Evolutionary conservation across 768 basidiomycete genomes (phyloP).

Genomic region (Trametes villosa): DNA sequence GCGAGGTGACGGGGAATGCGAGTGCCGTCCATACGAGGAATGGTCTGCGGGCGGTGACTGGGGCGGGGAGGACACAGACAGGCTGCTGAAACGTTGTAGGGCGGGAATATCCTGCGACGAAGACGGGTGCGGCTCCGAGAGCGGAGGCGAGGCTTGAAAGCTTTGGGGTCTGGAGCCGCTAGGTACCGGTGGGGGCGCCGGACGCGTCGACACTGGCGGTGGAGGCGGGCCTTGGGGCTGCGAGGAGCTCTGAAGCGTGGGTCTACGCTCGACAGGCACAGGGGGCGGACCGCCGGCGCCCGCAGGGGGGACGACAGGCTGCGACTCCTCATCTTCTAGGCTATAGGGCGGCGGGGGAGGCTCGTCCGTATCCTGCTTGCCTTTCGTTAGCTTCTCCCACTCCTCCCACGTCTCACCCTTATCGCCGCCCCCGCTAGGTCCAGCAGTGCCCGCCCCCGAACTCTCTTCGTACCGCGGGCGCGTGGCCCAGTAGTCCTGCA

Average conservation of each 20-base stretch:
- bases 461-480: slow-evolving; percentile 57
- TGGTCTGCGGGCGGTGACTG: slow-evolving; percentile 27
- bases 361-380: slow-evolving; percentile 50
- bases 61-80: slow-evolving; percentile 40
- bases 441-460: slow-evolving; percentile 9
- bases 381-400: slow-evolving; percentile 44
- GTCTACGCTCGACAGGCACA: slow-evolving; percentile 12
- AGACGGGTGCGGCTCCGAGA: slow-evolving; percentile 14
- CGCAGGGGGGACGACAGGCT: background rate
- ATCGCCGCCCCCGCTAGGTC: background rate
- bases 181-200: slow-evolving; percentile 16
- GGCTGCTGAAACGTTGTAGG: slow-evolving; percentile 42
- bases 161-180: slow-evolving; percentile 16
- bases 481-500: slow-evolving; percentile 75
- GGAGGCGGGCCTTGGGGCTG: slow-evolving; percentile 13
- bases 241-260: background rate
- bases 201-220: background rate
- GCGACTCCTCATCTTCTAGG: slow-evolving; percentile 47
- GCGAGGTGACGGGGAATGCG: slow-evolving; percentile 18
- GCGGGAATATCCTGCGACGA: slow-evolving; percentile 37
- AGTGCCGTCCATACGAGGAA: slow-evolving; percentile 7
- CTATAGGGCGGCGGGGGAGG: slow-evolving; percentile 74
- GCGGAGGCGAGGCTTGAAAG: slow-evolving; percentile 11
- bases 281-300: slow-evolving; percentile 6
- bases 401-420: slow-evolving; percentile 43